These are phyloP conservation scores for Chlorella ohadii DNA, from an alignment of 139 green algal genomes.

Conservation along the genomic window DNA sequence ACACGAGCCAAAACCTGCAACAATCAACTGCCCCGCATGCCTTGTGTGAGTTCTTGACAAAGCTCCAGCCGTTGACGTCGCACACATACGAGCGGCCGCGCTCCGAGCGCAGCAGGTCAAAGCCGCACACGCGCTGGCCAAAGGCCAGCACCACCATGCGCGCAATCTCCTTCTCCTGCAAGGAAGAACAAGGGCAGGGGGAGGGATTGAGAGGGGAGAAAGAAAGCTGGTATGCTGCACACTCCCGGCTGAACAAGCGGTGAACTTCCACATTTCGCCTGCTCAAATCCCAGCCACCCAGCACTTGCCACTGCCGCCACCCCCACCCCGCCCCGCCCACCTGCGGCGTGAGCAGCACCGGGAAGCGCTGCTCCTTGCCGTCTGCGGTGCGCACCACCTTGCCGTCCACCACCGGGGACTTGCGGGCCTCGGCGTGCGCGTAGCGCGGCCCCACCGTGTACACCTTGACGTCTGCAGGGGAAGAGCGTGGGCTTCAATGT, in stretches of 20 bases:
- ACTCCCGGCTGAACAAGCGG: too few relatives aligned
- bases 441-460: slow-evolving; percentile 95
- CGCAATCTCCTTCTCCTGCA: slow-evolving; percentile 93
- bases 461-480: slow-evolving; percentile 93
- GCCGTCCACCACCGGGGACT: slow-evolving; percentile 97
- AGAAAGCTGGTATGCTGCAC: too few relatives aligned
- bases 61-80: slow-evolving; percentile 99
- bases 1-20: too few relatives aligned
- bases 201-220: too few relatives aligned
- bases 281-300: too few relatives aligned
- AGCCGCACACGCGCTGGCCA: slow-evolving; percentile 95
- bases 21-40: too few relatives aligned
- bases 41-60: slow-evolving; percentile 98
- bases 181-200: slow-evolving; percentile 16
- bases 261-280: too few relatives aligned
- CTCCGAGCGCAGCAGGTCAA: slow-evolving; percentile 90
- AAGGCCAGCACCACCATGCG: slow-evolving; percentile 95
- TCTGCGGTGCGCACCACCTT: slow-evolving; percentile 86
- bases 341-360: slow-evolving; percentile 90
- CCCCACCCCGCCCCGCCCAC: slow-evolving; percentile 14
- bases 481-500: too few relatives aligned
- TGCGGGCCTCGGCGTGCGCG: slow-evolving; percentile 96
- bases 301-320: too few relatives aligned
- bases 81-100: slow-evolving; percentile 92
- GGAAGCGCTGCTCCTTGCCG: slow-evolving; percentile 93